Evolutionary conservation across 352 stramenopile genomes (phyloP).

Genomic region (Pythium phragmitis): DNA sequence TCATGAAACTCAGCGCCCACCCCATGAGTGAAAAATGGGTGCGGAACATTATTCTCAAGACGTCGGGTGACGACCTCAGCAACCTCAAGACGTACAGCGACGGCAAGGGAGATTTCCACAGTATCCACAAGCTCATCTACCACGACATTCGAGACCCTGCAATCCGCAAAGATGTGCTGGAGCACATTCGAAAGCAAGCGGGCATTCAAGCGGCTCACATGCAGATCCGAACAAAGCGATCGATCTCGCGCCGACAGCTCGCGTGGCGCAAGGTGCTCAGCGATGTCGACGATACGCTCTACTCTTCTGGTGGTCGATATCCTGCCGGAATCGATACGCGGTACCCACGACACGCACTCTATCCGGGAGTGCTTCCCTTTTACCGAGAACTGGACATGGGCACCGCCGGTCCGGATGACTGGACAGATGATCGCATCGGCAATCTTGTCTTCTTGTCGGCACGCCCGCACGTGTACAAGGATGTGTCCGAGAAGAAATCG

Average conservation of each 20-base stretch:
- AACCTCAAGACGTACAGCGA: conserved; percentile 97
- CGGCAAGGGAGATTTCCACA: conserved; percentile 95
- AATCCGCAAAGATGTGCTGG: conserved; percentile 93
- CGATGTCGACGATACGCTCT: conserved; percentile 98
- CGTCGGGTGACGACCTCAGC: conserved; percentile 94
- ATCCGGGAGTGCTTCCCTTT: conserved; percentile 97
- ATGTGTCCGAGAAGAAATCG: conserved; percentile 97
- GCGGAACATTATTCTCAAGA: conserved; percentile 96
- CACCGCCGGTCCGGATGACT: conserved; percentile 86
- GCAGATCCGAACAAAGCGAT: conserved; percentile 84
- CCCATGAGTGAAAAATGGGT: conserved; percentile 94
- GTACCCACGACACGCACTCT: conserved; percentile 92
- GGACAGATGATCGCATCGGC: conserved; percentile 86
- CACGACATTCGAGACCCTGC: conserved; percentile 90
- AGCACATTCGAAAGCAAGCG: conserved; percentile 94
- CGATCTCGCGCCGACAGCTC: conserved; percentile 74
- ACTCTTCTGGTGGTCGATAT: conserved; percentile 94
- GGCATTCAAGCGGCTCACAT: conserved; percentile 93
- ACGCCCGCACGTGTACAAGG: conserved; percentile 98
- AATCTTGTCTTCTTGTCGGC: conserved; percentile 98
- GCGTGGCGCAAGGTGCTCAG: conserved; percentile 98
- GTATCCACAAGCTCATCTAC: conserved; percentile 98
- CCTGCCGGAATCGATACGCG: conserved; percentile 94
- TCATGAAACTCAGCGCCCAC: conserved; percentile 96
- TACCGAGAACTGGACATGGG: conserved; percentile 98